Evolutionary conservation across 192 early-diverging fungal genomes (phyloP).

Genomic region (Spizellomyces sp.): DNA sequence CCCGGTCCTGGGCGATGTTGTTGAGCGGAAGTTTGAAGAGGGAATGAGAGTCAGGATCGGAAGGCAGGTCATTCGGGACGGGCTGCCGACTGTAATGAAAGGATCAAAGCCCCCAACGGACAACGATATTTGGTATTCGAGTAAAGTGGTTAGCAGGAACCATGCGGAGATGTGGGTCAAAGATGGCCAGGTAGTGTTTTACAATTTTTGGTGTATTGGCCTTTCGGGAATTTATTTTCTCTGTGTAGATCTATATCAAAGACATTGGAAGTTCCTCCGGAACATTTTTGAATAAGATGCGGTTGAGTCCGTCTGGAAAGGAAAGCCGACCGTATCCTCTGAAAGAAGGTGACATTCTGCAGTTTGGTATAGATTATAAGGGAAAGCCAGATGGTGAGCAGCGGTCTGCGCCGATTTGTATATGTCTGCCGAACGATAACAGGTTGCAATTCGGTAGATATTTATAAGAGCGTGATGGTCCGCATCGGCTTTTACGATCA

Average conservation of each 20-base stretch:
- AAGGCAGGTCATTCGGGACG: slow-evolving; percentile 51
- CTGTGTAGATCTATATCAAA: slow-evolving; percentile 80
- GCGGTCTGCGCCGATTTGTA: neutral
- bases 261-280: slow-evolving; percentile 97
- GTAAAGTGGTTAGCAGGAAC: slow-evolving; percentile 89
- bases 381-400: slow-evolving; percentile 53
- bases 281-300: slow-evolving; percentile 94
- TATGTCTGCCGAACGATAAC: neutral
- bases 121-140: slow-evolving; percentile 54
- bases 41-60: slow-evolving; percentile 48
- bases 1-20: slow-evolving; percentile 40
- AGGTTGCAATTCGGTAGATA: slow-evolving; percentile 27
- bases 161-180: slow-evolving; percentile 95
- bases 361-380: slow-evolving; percentile 66
- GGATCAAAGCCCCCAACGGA: slow-evolving; percentile 33
- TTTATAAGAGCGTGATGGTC: slow-evolving; percentile 52
- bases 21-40: slow-evolving; percentile 53
- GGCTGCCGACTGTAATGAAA: slow-evolving; percentile 37
- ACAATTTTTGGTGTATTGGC: neutral
- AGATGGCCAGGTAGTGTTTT: slow-evolving; percentile 54
- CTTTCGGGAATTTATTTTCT: neutral
- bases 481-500: slow-evolving; percentile 54
- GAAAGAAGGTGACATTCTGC: slow-evolving; percentile 59
- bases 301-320: slow-evolving; percentile 84
- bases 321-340: slow-evolving; percentile 81